Percentiles rank a stretch among this genome's conserved stretches.
Conservation (phyloP, 805 yeast species). For the Lachancea nothofagi region DNA sequence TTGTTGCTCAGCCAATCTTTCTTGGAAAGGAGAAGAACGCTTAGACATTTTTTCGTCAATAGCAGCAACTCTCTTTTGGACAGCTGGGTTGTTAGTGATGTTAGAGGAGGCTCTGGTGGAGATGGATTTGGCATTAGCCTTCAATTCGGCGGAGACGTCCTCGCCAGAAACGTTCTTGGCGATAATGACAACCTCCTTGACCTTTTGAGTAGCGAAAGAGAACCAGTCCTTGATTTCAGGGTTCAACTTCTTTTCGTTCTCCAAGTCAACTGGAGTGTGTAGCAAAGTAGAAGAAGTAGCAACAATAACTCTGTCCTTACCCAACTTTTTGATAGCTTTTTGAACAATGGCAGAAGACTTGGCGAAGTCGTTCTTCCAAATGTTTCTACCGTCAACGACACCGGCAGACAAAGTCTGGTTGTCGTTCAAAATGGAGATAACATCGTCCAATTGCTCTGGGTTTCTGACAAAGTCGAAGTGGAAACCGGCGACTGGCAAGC, state of each 20-base stretch:
- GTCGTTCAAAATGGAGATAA: constrained; percentile 56
- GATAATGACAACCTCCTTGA: constrained; percentile 82
- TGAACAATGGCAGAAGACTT: constrained; percentile 78
- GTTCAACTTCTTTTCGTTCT: constrained; percentile 84
- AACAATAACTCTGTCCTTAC: constrained; percentile 79
- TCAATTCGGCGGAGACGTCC: constrained; percentile 70
- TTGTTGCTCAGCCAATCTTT: constrained; percentile 84
- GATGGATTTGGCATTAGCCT: constrained; percentile 82
- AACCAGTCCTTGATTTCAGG: constrained; percentile 94
- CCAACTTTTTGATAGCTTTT: constrained; percentile 78
- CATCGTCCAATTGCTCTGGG: constrained; percentile 92
- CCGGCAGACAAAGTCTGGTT: constrained; percentile 89
- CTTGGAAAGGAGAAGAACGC: constrained; percentile 82
- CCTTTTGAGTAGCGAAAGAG: constrained; percentile 96
- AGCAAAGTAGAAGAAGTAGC: constrained; percentile 95
- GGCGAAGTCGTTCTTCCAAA: constrained; percentile 96
- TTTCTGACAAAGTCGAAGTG: constrained; percentile 95
- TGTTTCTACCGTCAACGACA: constrained; percentile 98
- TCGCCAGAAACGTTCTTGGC: constrained; percentile 83
- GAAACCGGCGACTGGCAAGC: constrained; percentile 88
- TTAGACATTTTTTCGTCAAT: constrained; percentile 70
- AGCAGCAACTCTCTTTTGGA: constrained; percentile 77
- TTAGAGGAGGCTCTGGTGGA: constrained; percentile 80
- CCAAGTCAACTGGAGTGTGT: constrained; percentile 97
- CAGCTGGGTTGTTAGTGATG: constrained; percentile 87